phyloP scores from a whole-genome alignment of 2,329 filamentous ascomycete species.

The Metarhizium brunneum region DNA sequence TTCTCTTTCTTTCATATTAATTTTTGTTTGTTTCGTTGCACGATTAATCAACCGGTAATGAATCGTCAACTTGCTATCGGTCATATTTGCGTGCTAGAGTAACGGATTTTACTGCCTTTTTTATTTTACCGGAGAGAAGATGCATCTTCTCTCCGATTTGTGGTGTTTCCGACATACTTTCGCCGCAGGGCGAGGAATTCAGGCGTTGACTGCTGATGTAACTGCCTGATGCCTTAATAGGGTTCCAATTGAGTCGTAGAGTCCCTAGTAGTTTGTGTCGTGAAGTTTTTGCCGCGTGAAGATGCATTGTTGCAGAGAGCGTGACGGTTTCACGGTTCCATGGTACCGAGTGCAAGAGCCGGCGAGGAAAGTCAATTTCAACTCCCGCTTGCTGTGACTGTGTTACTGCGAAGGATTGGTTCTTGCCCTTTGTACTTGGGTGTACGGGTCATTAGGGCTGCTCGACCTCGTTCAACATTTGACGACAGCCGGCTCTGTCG shows the following conservation, averaged over 20 bases:
- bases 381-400: too few species aligned
- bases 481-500: neutral
- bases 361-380: too few species aligned
- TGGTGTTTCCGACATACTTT: slow-evolving; percentile 22
- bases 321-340: neutral
- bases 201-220: neutral
- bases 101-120: slow-evolving; percentile 24
- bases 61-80: slow-evolving; percentile 42
- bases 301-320: too few species aligned
- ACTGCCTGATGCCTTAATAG: neutral
- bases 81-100: slow-evolving; percentile 54
- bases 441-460: neutral
- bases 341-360: too few species aligned
- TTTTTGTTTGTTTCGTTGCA: slow-evolving; percentile 28
- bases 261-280: neutral
- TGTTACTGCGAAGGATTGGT: neutral
- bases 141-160: slow-evolving; percentile 14
- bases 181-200: neutral
- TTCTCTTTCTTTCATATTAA: slow-evolving; percentile 21
- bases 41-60: slow-evolving; percentile 52
- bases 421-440: neutral
- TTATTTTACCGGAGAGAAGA: slow-evolving; percentile 11
- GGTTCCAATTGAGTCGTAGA: neutral
- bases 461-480: neutral
- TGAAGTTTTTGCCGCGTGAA: neutral